These are phyloP conservation scores for Macrophomina tecta DNA, from an alignment of 2,329 filamentous ascomycete genomes.

Conservation along the genomic window DNA sequence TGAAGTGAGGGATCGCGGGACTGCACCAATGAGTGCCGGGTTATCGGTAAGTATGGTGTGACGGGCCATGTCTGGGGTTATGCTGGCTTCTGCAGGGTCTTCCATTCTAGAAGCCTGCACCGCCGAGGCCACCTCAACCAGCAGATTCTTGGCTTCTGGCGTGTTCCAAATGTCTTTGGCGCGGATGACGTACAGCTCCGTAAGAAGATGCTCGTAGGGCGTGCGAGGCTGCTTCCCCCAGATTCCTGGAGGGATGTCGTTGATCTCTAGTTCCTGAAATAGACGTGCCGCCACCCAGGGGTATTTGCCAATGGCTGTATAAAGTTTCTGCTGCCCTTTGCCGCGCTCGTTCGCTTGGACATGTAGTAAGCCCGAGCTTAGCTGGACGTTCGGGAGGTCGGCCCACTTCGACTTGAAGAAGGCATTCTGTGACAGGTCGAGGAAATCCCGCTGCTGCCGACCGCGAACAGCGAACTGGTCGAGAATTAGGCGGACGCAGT, in stretches of 20 bases:
- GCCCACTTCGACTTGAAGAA: slow-evolving; percentile 56
- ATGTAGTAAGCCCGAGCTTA: slow-evolving; percentile 78
- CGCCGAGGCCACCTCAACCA: slow-evolving; percentile 71
- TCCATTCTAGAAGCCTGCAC: slow-evolving; percentile 49
- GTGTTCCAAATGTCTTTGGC: slow-evolving; percentile 88
- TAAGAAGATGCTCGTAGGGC: slow-evolving; percentile 70
- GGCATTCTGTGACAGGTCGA: slow-evolving; percentile 68
- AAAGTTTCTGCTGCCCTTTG: slow-evolving; percentile 69
- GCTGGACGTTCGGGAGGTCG: slow-evolving; percentile 72
- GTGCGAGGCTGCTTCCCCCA: slow-evolving; percentile 79
- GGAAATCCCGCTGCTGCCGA: slow-evolving; percentile 75
- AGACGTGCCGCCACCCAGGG: slow-evolving; percentile 86
- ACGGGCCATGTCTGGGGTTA: slow-evolving; percentile 67
- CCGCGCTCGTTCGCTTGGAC: slow-evolving; percentile 71
- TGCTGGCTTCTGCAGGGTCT: slow-evolving; percentile 45
- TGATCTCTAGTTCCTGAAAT: slow-evolving; percentile 79
- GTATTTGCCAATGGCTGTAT: slow-evolving; percentile 70
- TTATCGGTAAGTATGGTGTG: slow-evolving; percentile 81
- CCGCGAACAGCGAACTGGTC: slow-evolving; percentile 86
- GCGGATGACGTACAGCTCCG: slow-evolving; percentile 75
- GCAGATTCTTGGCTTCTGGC: slow-evolving; percentile 69
- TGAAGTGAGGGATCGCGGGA: slow-evolving; percentile 68
- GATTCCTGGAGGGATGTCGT: slow-evolving; percentile 74
- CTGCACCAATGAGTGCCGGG: slow-evolving; percentile 70
- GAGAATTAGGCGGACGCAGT: slow-evolving; percentile 78